These are phyloP conservation scores for Gleditsia sinensis DNA, from an alignment of 306 rosid species.

Conservation along the genomic window DNA sequence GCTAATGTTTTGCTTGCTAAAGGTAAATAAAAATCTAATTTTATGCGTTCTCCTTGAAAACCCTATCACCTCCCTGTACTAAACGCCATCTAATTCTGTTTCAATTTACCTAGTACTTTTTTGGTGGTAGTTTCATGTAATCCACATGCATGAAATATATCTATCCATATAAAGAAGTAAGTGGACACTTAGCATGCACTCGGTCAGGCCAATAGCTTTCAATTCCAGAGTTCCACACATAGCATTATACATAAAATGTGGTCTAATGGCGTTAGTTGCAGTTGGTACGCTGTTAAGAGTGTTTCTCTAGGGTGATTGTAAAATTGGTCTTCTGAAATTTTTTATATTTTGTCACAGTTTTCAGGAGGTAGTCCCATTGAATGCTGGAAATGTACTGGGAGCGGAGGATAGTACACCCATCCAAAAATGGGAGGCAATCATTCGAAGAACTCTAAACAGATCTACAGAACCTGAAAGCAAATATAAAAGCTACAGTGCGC, in stretches of 20 bases:
- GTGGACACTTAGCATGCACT: neutral
- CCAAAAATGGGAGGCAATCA: constrained; percentile 86
- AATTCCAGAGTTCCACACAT: neutral
- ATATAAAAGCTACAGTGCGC: constrained; percentile 74
- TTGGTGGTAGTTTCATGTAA: neutral
- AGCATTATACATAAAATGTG: neutral
- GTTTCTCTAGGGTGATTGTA: neutral
- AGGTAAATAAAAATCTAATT: neutral
- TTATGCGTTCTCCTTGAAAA: neutral
- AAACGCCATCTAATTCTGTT: neutral
- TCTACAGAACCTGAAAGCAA: constrained; percentile 59
- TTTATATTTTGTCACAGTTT: constrained; percentile 52
- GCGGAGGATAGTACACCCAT: constrained; percentile 86
- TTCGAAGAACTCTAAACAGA: constrained; percentile 76
- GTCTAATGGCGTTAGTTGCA: constrained; percentile 5
- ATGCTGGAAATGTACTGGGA: constrained; percentile 94
- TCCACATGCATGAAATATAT: neutral
- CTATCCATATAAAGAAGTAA: neutral
- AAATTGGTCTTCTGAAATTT: constrained; percentile 29
- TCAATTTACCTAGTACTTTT: neutral
- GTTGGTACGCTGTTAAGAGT: neutral
- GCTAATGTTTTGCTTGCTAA: neutral
- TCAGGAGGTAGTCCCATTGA: constrained; percentile 94
- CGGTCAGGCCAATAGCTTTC: neutral
- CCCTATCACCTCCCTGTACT: neutral